These are phyloP conservation scores for Syzygium syzygioides DNA, from an alignment of 441 rosid genomes.

Conservation along the genomic window DNA sequence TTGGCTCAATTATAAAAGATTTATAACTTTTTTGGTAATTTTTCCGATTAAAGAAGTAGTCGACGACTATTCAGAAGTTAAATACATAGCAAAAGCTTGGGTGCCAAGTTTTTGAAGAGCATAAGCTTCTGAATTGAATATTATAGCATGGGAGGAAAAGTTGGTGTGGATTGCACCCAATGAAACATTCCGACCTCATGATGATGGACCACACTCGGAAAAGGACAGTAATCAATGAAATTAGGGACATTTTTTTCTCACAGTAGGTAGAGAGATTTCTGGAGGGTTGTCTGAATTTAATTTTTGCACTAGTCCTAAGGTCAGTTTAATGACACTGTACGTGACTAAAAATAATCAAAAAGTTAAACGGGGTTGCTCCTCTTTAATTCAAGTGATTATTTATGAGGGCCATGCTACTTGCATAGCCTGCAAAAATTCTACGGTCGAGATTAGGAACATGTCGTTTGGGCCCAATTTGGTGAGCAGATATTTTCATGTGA, in stretches of 20 bases:
- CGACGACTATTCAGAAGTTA: not conserved
- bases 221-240: not conserved
- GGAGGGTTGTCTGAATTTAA: not conserved
- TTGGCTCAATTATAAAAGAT: too few species aligned
- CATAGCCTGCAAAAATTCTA: not conserved
- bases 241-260: not conserved
- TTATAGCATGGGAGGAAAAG: not conserved
- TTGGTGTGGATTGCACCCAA: not conserved
- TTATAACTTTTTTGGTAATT: not conserved
- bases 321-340: not conserved
- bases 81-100: not conserved
- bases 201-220: not conserved
- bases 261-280: not conserved
- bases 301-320: not conserved
- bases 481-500: not conserved
- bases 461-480: not conserved
- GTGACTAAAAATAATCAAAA: not conserved
- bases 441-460: not conserved
- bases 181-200: not conserved
- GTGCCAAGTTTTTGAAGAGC: not conserved
- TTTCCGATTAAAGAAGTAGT: not conserved
- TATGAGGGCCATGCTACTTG: not conserved
- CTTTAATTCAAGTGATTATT: not conserved
- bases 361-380: not conserved
- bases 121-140: not conserved